phyloP scores from a whole-genome alignment of 1,284 basidiomycete genomes.

The Ganoderma lingzhi region DNA sequence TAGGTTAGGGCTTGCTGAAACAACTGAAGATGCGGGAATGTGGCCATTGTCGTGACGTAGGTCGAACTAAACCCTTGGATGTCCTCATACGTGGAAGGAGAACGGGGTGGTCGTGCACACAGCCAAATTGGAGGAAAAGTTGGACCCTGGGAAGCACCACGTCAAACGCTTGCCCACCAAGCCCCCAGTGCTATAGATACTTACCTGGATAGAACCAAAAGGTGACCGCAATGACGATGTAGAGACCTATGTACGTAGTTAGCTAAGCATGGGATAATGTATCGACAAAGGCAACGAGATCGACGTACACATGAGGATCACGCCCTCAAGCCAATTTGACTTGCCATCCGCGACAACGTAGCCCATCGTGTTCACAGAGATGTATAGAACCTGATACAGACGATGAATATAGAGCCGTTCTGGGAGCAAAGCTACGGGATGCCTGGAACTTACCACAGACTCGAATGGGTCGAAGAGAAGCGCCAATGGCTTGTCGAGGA shows the following conservation, averaged over 20 bases:
- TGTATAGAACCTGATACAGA: constrained; percentile 42
- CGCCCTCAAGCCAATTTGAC: constrained; percentile 85
- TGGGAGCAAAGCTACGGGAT: not conserved
- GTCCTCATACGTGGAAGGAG: not conserved
- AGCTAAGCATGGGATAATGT: not conserved
- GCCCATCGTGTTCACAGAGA: constrained; percentile 78
- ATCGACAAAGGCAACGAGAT: not conserved
- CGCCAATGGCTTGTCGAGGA: constrained; percentile 71
- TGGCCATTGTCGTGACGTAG: not conserved
- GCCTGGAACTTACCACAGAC: constrained; percentile 54
- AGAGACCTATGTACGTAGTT: constrained; percentile 52
- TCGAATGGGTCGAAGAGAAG: constrained; percentile 86
- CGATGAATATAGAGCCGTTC: not conserved
- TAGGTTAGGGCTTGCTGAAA: not conserved
- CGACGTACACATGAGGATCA: constrained; percentile 50
- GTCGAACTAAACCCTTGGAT: not conserved
- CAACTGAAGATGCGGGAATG: constrained; percentile 12
- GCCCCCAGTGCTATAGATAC: constrained; percentile 2
- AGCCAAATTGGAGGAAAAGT: constrained; percentile 47
- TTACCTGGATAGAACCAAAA: constrained; percentile 74
- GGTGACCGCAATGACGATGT: constrained; percentile 70
- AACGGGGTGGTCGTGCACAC: constrained; percentile 36
- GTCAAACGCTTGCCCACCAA: not conserved
- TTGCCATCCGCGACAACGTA: constrained; percentile 86
- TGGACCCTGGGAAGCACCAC: constrained; percentile 39